Evolutionary conservation across 1,139 yeast genomes (phyloP).

Genomic region (Saccharomyces hybrid): DNA sequence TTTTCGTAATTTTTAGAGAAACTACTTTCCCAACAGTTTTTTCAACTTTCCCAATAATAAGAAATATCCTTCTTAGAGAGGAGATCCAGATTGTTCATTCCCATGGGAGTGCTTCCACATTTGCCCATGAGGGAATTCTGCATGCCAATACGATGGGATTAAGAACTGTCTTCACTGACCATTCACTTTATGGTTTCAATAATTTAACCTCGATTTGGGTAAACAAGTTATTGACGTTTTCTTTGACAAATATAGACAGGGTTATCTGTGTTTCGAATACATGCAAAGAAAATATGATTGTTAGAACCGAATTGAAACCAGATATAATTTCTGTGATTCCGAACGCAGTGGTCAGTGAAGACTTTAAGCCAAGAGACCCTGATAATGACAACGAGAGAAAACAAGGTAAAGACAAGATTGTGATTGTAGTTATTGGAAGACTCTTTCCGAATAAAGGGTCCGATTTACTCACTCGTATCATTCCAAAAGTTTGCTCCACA

Average conservation of each 20-base stretch:
- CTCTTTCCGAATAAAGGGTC: slow-evolving; percentile 96
- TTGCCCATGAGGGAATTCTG: slow-evolving; percentile 83
- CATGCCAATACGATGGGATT: slow-evolving; percentile 93
- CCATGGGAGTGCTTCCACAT: slow-evolving; percentile 80
- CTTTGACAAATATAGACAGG: slow-evolving; percentile 81
- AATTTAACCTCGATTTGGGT: slow-evolving; percentile 78
- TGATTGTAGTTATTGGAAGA: slow-evolving; percentile 86
- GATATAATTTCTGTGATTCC: slow-evolving; percentile 81
- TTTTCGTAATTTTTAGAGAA: slow-evolving; percentile 68
- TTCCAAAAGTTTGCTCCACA: slow-evolving; percentile 69
- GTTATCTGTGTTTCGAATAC: slow-evolving; percentile 95
- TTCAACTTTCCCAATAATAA: slow-evolving; percentile 72
- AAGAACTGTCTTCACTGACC: slow-evolving; percentile 89
- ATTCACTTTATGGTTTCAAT: slow-evolving; percentile 90
- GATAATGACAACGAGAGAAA: slow-evolving; percentile 3
- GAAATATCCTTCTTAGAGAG: slow-evolving; percentile 83
- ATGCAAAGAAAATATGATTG: slow-evolving; percentile 90
- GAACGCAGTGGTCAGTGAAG: slow-evolving; percentile 83
- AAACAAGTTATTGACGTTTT: slow-evolving; percentile 76
- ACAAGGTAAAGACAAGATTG: slow-evolving; percentile 36
- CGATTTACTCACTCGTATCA: slow-evolving; percentile 73
- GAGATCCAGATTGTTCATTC: slow-evolving; percentile 86
- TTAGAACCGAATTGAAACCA: slow-evolving; percentile 80
- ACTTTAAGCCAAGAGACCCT: slow-evolving; percentile 52
- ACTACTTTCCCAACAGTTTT: slow-evolving; percentile 85